Percentiles rank a stretch among this genome's conserved stretches.
Evolutionary conservation across 345 rosid species (phyloP).

Genomic region (Rubroshorea leprosula): DNA sequence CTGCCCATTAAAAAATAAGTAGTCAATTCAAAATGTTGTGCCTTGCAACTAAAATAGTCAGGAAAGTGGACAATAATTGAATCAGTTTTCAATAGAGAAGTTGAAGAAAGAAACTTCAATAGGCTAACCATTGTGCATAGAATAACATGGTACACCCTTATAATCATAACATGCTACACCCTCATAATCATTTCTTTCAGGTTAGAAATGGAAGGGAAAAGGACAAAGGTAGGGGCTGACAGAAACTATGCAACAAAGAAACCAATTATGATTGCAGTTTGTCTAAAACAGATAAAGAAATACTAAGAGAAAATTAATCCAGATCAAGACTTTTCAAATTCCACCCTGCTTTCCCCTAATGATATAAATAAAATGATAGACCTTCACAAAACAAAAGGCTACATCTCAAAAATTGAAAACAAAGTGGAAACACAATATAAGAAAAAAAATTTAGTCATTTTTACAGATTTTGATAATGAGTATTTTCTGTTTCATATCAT

Average conservation of each 20-base stretch:
- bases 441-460: no score
- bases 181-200: no score
- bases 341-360: background rate
- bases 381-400: background rate
- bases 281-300: background rate
- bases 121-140: no score
- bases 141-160: no score
- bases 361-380: background rate
- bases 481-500: background rate
- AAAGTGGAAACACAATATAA: slow-evolving; percentile 8
- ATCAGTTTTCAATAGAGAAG: no score
- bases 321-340: background rate
- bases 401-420: slow-evolving; percentile 1
- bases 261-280: background rate
- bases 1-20: slow-evolving; percentile 29
- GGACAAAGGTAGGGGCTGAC: slow-evolving; percentile 10
- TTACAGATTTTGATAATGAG: no score
- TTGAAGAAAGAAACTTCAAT: no score
- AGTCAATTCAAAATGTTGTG: background rate
- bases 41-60: background rate
- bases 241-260: background rate
- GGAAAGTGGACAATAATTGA: background rate
- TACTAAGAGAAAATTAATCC: background rate
- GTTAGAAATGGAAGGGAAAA: background rate
- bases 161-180: no score